These are phyloP conservation scores for Plantago major DNA, from an alignment of 257 asterid genomes.

Conservation along the genomic window DNA sequence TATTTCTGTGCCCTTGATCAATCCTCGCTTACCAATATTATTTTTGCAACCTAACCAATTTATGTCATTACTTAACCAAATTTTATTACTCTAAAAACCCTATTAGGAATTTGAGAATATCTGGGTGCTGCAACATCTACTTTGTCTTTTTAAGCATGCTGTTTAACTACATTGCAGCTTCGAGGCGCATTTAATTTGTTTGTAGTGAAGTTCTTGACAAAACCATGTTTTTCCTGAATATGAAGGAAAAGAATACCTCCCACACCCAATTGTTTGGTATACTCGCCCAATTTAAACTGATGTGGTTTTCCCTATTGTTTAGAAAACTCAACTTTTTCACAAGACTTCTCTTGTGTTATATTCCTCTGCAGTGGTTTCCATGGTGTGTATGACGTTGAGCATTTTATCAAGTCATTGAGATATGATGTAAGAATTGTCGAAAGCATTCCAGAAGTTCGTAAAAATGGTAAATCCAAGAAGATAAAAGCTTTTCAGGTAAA, in stretches of 20 bases:
- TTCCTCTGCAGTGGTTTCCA: slow-evolving; percentile 68
- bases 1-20: no score
- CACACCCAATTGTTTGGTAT: no score
- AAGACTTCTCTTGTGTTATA: no score
- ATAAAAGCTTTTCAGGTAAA: slow-evolving; percentile 80
- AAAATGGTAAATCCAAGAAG: slow-evolving; percentile 86
- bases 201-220: background rate
- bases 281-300: no score
- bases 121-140: slow-evolving; percentile 4
- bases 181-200: slow-evolving; percentile 14
- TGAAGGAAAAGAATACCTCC: no score
- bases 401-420: slow-evolving; percentile 80
- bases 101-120: no score
- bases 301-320: no score
- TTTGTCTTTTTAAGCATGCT: background rate
- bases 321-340: no score
- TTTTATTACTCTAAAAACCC: background rate
- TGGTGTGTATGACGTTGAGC: slow-evolving; percentile 90
- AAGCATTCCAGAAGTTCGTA: slow-evolving; percentile 73
- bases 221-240: no score
- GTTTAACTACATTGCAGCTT: slow-evolving; percentile 14
- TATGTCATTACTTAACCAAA: no score
- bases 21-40: no score
- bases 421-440: slow-evolving; percentile 85
- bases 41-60: no score